A percentile compares a stretch with the other conserved stretches of the same genome.
phyloP scores from a whole-genome alignment of 257 asterid genomes.

The Solanum verrucosum region DNA sequence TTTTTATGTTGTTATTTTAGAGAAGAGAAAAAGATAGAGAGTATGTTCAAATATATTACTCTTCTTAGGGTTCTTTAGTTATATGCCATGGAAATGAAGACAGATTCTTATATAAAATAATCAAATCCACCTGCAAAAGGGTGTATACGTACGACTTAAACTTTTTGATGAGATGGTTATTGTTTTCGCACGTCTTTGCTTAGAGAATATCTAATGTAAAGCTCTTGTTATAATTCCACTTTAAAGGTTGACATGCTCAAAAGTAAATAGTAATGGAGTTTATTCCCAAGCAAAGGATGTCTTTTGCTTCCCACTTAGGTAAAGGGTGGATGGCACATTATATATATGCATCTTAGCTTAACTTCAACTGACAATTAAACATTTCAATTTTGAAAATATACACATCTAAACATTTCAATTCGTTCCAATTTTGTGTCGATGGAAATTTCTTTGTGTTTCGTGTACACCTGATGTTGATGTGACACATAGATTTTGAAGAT shows the following conservation, averaged over 20 bases:
- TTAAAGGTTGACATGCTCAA: conserved; percentile 21
- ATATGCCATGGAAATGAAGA: not conserved
- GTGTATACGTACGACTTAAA: not conserved
- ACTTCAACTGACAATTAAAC: too few relatives aligned
- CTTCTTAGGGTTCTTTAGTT: not conserved
- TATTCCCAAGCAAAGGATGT: conserved; percentile 22
- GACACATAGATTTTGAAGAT: not conserved
- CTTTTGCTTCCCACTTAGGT: conserved; percentile 27
- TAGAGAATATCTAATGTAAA: not conserved
- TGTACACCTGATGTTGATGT: not conserved
- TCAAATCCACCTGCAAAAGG: not conserved
- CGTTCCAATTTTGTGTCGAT: not conserved
- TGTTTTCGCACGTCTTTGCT: not conserved
- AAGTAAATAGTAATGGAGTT: conserved; percentile 5
- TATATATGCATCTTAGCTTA: not conserved
- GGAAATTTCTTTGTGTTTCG: not conserved
- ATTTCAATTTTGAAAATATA: not conserved
- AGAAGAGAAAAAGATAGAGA: not conserved
- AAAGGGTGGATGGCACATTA: conserved; percentile 9
- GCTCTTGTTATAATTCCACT: not conserved
- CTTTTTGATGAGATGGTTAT: not conserved
- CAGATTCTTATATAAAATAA: not conserved
- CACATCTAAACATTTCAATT: not conserved
- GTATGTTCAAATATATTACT: not conserved
- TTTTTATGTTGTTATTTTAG: not conserved